Conservation (phyloP, 495 filamentous ascomycete genomes). For the Penicillium parvum region DNA sequence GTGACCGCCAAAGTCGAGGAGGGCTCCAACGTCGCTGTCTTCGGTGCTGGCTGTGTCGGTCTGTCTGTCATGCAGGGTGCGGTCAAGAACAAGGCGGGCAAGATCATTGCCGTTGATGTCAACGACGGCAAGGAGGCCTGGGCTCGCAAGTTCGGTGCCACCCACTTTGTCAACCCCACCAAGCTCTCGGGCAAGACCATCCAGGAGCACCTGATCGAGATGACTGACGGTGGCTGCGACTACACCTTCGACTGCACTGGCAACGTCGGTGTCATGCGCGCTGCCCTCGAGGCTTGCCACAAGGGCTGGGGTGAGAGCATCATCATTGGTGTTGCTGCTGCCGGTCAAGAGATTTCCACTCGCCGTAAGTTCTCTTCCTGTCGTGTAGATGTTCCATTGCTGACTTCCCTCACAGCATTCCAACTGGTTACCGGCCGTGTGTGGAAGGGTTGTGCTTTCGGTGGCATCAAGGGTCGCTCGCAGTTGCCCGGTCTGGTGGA, state of each 20-base stretch:
- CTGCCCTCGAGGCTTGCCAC: slow-evolving; percentile 94
- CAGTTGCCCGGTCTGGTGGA: slow-evolving; percentile 85
- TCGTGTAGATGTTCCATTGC: not conserved
- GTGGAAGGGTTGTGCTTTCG: slow-evolving; percentile 97
- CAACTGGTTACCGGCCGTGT: slow-evolving; percentile 96
- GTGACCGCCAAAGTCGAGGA: slow-evolving; percentile 88
- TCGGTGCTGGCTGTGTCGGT: slow-evolving; percentile 94
- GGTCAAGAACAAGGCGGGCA: slow-evolving; percentile 76
- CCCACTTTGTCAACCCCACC: slow-evolving; percentile 92
- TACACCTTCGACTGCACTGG: slow-evolving; percentile 99
- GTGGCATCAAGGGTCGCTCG: slow-evolving; percentile 93
- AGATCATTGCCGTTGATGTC: slow-evolving; percentile 94
- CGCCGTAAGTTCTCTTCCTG: slow-evolving; percentile 64
- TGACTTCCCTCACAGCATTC: slow-evolving; percentile 63
- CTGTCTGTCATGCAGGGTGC: slow-evolving; percentile 92
- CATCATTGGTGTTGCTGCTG: slow-evolving; percentile 94
- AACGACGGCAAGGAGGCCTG: slow-evolving; percentile 91
- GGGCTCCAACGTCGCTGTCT: slow-evolving; percentile 86
- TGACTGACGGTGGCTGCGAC: slow-evolving; percentile 98
- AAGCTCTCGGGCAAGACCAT: slow-evolving; percentile 72
- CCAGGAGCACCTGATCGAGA: slow-evolving; percentile 87
- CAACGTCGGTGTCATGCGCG: slow-evolving; percentile 93
- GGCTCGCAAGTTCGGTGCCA: slow-evolving; percentile 91
- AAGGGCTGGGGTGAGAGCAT: slow-evolving; percentile 99
- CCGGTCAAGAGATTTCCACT: slow-evolving; percentile 94